Percentiles rank a stretch among this genome's conserved stretches.
phyloP scores from a whole-genome alignment of 805 yeast species.

The Komagataella pastoris region DNA sequence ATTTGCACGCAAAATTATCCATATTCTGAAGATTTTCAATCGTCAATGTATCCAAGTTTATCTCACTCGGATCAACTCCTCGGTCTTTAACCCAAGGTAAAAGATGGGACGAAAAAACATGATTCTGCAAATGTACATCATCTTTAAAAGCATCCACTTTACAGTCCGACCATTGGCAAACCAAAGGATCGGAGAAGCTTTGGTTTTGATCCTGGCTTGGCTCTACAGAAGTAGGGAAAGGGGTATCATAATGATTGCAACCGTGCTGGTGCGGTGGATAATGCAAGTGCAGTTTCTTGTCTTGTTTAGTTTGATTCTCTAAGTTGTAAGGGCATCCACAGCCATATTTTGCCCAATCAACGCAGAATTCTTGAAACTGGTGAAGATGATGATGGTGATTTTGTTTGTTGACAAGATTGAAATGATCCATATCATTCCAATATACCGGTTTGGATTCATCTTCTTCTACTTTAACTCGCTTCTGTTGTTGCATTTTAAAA shows the following conservation, averaged over 20 bases:
- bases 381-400: slow-evolving; percentile 17
- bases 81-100: slow-evolving; percentile 7
- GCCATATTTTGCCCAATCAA: slow-evolving; percentile 13
- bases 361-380: slow-evolving; percentile 13
- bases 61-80: background rate
- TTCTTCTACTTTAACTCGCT: background rate
- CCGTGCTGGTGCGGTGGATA: background rate
- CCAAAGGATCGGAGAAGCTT: slow-evolving; percentile 9
- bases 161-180: slow-evolving; percentile 66
- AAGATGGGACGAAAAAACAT: slow-evolving; percentile 36
- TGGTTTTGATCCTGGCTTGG: background rate
- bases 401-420: background rate
- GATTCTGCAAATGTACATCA: slow-evolving; percentile 30
- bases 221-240: background rate
- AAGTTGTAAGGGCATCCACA: slow-evolving; percentile 22
- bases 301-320: slow-evolving; percentile 18
- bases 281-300: background rate
- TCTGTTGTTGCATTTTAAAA: background rate
- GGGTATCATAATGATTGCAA: background rate
- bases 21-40: background rate
- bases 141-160: slow-evolving; percentile 22
- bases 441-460: background rate
- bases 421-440: background rate
- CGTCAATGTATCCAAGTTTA: background rate
- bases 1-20: slow-evolving; percentile 41